Percentiles rank a stretch among this genome's conserved stretches.
phyloP scores from a whole-genome alignment of 225 moss, liverwort and hornwort species.

The Pleurozium schreberi region DNA sequence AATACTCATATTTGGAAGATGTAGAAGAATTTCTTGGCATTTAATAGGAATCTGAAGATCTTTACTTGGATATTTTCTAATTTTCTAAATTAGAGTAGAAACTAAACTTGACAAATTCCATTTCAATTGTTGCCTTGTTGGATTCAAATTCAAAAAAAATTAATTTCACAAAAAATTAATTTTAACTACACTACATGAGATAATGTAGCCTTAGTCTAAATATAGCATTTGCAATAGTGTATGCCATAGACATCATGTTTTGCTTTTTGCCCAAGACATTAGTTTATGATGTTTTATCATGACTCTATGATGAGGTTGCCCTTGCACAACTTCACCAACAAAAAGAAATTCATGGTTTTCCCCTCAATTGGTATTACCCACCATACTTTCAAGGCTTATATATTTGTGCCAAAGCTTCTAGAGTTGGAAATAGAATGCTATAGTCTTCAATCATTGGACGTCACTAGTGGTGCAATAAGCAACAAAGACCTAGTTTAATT shows the following conservation, averaged over 20 bases:
- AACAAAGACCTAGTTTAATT: no score
- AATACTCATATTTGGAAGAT: no score
- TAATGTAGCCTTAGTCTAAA: not conserved
- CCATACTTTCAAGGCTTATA: not conserved
- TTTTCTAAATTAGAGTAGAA: not conserved
- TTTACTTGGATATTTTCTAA: not conserved
- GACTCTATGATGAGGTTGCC: no score
- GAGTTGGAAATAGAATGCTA: no score
- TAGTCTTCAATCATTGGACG: no score
- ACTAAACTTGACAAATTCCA: not conserved
- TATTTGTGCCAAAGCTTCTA: not conserved
- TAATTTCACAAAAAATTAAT: no score
- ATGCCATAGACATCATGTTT: rapidly evolving
- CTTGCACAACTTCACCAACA: not conserved
- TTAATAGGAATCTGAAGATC: not conserved
- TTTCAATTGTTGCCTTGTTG: not conserved
- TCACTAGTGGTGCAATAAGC: no score
- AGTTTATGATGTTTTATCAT: not conserved
- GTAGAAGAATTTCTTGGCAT: not conserved
- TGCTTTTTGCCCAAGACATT: rapidly evolving
- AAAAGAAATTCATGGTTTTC: rapidly evolving
- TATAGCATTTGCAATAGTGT: rapidly evolving
- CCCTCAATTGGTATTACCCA: rapidly evolving
- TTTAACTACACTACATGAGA: not conserved
- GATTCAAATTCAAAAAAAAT: not conserved